Percentiles rank a stretch among this genome's conserved stretches.
phyloP scores from a whole-genome alignment of 768 basidiomycete genomes.

The Gelatoporia subvermispora region DNA sequence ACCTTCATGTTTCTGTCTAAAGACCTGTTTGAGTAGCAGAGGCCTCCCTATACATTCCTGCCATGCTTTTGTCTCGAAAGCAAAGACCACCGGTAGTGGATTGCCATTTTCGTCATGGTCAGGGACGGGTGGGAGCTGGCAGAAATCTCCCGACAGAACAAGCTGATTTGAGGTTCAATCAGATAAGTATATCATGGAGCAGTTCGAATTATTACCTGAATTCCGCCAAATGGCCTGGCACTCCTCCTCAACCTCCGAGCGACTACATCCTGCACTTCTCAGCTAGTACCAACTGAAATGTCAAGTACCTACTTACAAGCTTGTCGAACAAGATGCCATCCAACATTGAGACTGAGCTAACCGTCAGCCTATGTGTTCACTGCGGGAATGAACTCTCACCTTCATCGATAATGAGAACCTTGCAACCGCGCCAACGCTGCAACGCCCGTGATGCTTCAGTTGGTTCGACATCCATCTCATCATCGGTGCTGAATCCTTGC shows the following conservation, averaged over 20 bases:
- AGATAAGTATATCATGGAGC: too few species aligned
- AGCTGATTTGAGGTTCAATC: conserved; percentile 40
- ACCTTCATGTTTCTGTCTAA: conserved; percentile 84
- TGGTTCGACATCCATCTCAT: conserved; percentile 60
- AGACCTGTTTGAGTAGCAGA: conserved; percentile 66
- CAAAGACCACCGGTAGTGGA: conserved; percentile 53
- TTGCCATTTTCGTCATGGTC: conserved; percentile 35
- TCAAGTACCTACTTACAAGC: conserved; percentile 42
- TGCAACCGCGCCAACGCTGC: conserved; percentile 1
- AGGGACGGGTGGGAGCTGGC: conserved; percentile 82
- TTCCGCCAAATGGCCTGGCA: conserved; percentile 70
- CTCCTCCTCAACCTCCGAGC: conserved; percentile 51
- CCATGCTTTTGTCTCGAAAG: conserved; percentile 83
- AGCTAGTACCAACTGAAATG: neutral
- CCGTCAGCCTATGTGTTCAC: conserved; percentile 7
- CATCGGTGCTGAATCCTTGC: too few species aligned
- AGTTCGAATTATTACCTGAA: conserved; percentile 60
- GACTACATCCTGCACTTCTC: conserved; percentile 46
- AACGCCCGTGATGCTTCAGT: conserved; percentile 52
- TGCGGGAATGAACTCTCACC: neutral
- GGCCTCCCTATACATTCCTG: conserved; percentile 50
- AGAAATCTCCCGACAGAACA: conserved; percentile 85
- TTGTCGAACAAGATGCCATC: conserved; percentile 78
- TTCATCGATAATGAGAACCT: neutral
- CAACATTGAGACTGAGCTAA: conserved; percentile 77